Base-by-base conservation (phyloP, 257 asterid species). In the Solanum rostratum region DNA sequence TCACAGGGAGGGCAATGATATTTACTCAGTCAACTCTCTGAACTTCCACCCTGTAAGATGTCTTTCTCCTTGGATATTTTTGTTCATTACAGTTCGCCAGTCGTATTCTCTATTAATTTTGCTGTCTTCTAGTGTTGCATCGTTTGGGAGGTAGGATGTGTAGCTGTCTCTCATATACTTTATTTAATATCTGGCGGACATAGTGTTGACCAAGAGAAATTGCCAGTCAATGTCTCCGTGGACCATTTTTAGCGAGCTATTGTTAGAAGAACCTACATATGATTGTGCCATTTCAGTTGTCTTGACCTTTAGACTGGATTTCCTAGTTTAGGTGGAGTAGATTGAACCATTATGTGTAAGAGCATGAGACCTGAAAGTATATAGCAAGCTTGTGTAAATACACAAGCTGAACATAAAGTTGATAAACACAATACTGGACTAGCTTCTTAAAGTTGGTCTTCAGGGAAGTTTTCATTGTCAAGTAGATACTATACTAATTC, bases 21-120 rank as follows among this genome's bases (percentile, higher is more conserved):
- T 97, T 60, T 94, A 91, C 92, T 91, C 99, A 7, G 99, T 97
- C 92, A 95, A 95, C 88, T 93, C 99, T 6, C 88, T 97, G 84
- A 92, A 90, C 87, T 97, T 97, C 90, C 98, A 95, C 59, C 99
- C 99, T 37, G 99, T 97, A 94, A 95, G 98, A 84, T 83, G 39
- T 84, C 84, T 50, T 29, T 66, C 80, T 11, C 39, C 6, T 33
- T 65, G n/a, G 49, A 15, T 68, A 4, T 24, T 46, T 74, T 22
- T 74, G 8, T 76, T 8, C n/a, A 49, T 76, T 76, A 13, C 15
- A 27, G 13, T 71, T 15, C 3, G 15, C 33, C 24, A 16, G 15
- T 60, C 43, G 49, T 20, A 6, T 73, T 76, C 81, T 76, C 81
- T 76, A 76, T 27, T 49, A 76, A 45, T 4, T 24, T 49, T 49